Conservation (phyloP, 2,329 filamentous ascomycete genomes). For the Ophiostoma perfectum region DNA sequence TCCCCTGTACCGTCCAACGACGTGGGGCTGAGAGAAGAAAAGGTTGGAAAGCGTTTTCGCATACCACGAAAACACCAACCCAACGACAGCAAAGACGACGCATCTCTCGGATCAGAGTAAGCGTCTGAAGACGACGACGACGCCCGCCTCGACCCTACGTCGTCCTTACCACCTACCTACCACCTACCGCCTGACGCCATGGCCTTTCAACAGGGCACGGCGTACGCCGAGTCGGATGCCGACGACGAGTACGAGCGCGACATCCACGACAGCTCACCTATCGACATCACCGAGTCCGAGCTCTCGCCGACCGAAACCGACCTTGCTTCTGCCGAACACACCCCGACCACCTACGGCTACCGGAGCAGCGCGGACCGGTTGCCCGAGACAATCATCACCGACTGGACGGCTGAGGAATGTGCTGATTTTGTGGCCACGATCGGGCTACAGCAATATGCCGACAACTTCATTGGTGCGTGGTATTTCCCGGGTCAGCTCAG, state of each 20-base stretch:
- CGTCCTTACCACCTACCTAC: not conserved
- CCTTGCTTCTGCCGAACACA: constrained; percentile 65
- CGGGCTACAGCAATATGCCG: constrained; percentile 75
- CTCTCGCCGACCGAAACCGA: constrained; percentile 67
- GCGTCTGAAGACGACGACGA: constrained; percentile 3
- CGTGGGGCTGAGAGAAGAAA: not conserved
- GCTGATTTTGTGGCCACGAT: constrained; percentile 80
- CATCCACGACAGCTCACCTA: constrained; percentile 61
- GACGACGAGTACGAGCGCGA: constrained; percentile 80
- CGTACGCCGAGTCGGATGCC: constrained; percentile 73
- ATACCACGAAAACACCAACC: no score
- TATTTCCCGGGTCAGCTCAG: no score
- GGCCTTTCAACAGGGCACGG: constrained; percentile 61
- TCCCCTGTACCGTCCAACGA: not conserved
- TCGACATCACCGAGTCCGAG: constrained; percentile 60
- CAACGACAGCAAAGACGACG: no score
- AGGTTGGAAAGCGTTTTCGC: not conserved
- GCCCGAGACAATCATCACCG: constrained; percentile 69
- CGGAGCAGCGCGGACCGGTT: constrained; percentile 59
- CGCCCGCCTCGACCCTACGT: no score
- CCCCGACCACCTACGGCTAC: constrained; percentile 71
- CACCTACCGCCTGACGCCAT: constrained; percentile 34
- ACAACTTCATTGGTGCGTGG: constrained; percentile 68
- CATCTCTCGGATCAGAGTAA: no score
- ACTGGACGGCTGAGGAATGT: constrained; percentile 82